A percentile compares a stretch with the other conserved stretches of the same genome.
Conservation (phyloP, 176 grass and related monocot genomes). For the Oryza australiensis region DNA sequence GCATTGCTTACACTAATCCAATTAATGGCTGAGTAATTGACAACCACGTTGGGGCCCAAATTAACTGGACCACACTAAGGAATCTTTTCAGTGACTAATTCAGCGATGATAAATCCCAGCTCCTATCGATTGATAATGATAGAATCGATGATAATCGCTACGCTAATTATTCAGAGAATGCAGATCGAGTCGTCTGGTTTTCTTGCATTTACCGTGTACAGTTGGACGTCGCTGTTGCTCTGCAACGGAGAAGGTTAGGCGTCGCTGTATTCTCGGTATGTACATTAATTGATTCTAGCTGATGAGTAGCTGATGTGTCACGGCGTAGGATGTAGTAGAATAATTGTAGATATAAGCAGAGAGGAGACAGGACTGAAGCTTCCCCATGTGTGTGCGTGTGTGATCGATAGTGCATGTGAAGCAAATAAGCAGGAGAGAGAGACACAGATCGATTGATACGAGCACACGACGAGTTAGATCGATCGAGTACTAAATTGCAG, state of each 20-base stretch:
- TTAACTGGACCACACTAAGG: not conserved
- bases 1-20: not conserved
- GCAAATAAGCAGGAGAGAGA: not conserved
- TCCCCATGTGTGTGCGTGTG: not conserved
- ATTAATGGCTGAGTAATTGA: not conserved
- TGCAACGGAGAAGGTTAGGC: not conserved
- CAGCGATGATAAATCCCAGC: not conserved
- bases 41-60: not conserved
- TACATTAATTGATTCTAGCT: not conserved
- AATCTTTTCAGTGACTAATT: not conserved
- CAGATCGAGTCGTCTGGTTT: not conserved
- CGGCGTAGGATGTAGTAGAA: not conserved
- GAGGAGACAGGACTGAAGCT: not conserved
- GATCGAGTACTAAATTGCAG: not conserved
- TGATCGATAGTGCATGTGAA: not conserved
- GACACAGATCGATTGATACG: not conserved
- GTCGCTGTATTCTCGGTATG: not conserved
- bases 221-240: not conserved
- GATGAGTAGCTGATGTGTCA: not conserved
- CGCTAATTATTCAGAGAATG: not conserved
- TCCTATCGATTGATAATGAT: not conserved
- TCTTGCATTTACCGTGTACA: not conserved
- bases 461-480: not conserved
- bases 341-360: not conserved
- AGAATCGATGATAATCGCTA: not conserved